Evolutionary conservation across 2,329 filamentous ascomycete genomes (phyloP).

Genomic region (Penicillium sp.): DNA sequence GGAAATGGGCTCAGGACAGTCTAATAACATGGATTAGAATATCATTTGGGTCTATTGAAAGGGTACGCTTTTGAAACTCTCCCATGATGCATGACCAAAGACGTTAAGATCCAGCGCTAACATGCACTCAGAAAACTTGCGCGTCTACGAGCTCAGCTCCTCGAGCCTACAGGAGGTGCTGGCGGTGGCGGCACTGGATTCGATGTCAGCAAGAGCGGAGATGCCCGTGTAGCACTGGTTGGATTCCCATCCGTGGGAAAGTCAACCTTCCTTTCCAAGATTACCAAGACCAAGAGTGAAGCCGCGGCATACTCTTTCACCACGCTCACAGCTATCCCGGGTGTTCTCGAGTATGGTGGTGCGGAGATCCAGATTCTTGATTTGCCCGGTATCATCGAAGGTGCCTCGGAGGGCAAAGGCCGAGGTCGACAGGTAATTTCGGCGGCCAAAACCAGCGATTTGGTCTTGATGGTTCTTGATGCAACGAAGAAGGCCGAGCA

Average conservation of each 20-base stretch:
- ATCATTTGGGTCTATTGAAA: slow-evolving; percentile 95
- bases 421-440: slow-evolving; percentile 94
- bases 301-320: slow-evolving; percentile 97
- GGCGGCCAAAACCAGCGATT: slow-evolving; percentile 94
- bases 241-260: slow-evolving; percentile 99
- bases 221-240: slow-evolving; percentile 92
- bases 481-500: slow-evolving; percentile 96
- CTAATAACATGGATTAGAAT: slow-evolving; percentile 60
- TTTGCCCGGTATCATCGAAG: slow-evolving; percentile 96
- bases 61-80: slow-evolving; percentile 52
- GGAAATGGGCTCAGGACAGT: too few species aligned
- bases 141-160: slow-evolving; percentile 83
- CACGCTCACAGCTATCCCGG: slow-evolving; percentile 92
- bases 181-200: slow-evolving; percentile 77
- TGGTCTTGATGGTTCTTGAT: slow-evolving; percentile 95
- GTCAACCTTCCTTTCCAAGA: slow-evolving; percentile 97
- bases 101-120: slow-evolving; percentile 16
- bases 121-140: slow-evolving; percentile 73
- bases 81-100: neutral
- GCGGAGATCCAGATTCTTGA: slow-evolving; percentile 98
- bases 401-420: slow-evolving; percentile 90
- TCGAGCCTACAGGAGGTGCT: slow-evolving; percentile 78
- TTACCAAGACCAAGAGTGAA: slow-evolving; percentile 95
- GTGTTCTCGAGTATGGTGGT: slow-evolving; percentile 93
- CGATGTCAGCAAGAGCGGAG: slow-evolving; percentile 90